Base-by-base conservation (phyloP, 257 asterid species). In the Gynochthodes officinalis region DNA sequence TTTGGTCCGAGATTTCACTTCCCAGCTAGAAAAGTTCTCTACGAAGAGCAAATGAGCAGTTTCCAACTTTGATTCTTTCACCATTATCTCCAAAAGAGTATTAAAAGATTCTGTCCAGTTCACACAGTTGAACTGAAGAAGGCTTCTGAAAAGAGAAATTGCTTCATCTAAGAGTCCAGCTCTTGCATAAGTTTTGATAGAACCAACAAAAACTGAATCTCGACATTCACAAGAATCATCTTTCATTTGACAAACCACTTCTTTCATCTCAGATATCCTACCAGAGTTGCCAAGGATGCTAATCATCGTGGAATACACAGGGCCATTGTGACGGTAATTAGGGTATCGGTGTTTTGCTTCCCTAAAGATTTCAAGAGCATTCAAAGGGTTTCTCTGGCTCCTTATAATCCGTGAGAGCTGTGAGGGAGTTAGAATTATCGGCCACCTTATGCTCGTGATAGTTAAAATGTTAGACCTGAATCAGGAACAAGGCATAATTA, bases 51-150 rank as follows among this genome's bases (percentile, higher is more conserved):
- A 83, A 81, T 85, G 82, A 73, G 86, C 85, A 65, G 79, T 40
- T 66, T 86, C 93, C 42, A 85, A 81, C 82, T 82, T 82, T 14
- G 87, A 81, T 72, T 88, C 93, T 79, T 82, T 80, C 80, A 89
- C 79, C 89, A 91, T 79, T 78, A 91, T 89, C 85, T 87, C 92
- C 81, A 94, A 76, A 71, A 94, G 84, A 2, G 92, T 81, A 42
- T 81, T 87, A 68, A 89, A 94, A 68, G 98, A 89, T 71, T 76
- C 77, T 12, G 96, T 91, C 83, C 80, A 90, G 74, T 84, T 82
- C 72, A 89, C 94, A 72, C 97, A 94, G 67, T 91, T 91, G 86
- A 94, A 94, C 28, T 91, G 81, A 2, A 88, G 85, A 72, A 88
- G 95, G 68, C 86, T 84, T 13, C 83, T 81, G 78, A 83, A 89